phyloP scores from a whole-genome alignment of 2,329 filamentous ascomycete genomes.

The Cladosporium sp. region DNA sequence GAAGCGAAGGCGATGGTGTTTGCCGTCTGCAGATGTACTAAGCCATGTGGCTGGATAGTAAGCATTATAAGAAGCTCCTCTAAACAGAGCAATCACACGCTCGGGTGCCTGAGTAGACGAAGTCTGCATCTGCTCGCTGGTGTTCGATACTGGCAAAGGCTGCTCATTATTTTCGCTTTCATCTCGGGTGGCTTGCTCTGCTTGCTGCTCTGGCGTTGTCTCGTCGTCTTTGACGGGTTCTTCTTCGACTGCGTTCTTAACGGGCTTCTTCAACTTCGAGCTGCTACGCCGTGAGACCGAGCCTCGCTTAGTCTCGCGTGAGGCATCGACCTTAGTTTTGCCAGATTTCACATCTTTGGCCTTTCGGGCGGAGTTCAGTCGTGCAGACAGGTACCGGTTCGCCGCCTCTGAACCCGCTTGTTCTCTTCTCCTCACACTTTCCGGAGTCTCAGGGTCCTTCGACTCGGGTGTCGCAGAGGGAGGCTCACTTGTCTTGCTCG shows the following conservation, averaged over 20 bases:
- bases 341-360: not conserved
- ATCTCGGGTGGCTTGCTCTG: no score
- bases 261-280: conserved; percentile 2
- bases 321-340: not conserved
- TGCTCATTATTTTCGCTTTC: no score
- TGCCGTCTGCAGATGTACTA: conserved; percentile 37
- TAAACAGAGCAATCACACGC: conserved; percentile 56
- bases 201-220: not conserved
- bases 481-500: not conserved
- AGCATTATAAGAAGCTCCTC: conserved; percentile 40
- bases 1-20: conserved; percentile 43
- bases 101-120: conserved; percentile 32
- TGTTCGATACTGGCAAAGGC: no score
- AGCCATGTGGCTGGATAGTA: conserved; percentile 59
- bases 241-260: not conserved
- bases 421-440: conserved; percentile 30
- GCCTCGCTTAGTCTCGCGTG: not conserved
- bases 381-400: conserved; percentile 23
- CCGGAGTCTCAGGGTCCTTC: conserved; percentile 20
- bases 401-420: conserved; percentile 32
- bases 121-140: not conserved
- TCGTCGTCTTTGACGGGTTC: not conserved
- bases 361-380: conserved; percentile 4
- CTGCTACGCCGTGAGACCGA: not conserved
- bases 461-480: conserved; percentile 14